Percentiles rank a stretch among this genome's conserved stretches.
Evolutionary conservation across 2,329 filamentous ascomycete genomes (phyloP).

Genomic region (Monilinia vaccinii-corymbosi): DNA sequence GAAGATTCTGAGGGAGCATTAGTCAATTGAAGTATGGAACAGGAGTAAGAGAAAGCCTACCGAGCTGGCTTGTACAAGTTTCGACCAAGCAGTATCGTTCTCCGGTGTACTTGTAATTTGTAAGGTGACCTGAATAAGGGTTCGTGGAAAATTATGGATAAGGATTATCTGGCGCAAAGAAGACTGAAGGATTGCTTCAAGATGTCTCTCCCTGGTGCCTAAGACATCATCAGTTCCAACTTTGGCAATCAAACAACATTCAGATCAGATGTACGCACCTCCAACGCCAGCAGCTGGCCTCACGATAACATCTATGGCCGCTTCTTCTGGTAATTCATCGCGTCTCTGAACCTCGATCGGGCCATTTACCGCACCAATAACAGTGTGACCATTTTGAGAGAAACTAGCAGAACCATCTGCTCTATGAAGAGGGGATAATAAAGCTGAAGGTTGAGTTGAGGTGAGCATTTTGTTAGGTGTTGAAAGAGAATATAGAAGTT

Average conservation of each 20-base stretch:
- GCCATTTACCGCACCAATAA: conserved; percentile 83
- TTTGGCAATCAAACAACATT: not conserved
- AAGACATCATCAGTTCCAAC: conserved; percentile 13
- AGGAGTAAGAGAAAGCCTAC: conserved; percentile 33
- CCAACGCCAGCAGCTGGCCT: conserved; percentile 78
- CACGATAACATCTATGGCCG: conserved; percentile 80
- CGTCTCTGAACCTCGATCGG: conserved; percentile 82
- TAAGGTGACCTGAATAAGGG: conserved; percentile 72
- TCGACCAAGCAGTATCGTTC: conserved; percentile 54
- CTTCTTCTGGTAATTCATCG: conserved; percentile 88
- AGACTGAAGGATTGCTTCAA: conserved; percentile 66
- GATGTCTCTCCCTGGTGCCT: conserved; percentile 67
- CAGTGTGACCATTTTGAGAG: conserved; percentile 64
- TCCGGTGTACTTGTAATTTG: conserved; percentile 64
- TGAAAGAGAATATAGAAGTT: not conserved
- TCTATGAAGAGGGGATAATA: conserved; percentile 52
- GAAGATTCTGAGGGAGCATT: conserved; percentile 51
- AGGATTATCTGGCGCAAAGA: conserved; percentile 68
- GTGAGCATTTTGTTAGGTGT: conserved; percentile 29
- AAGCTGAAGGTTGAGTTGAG: conserved; percentile 36
- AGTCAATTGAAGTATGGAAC: conserved; percentile 10
- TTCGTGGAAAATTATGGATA: conserved; percentile 65
- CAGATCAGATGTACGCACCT: conserved; percentile 40
- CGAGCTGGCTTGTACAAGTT: conserved; percentile 49
- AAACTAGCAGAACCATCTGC: conserved; percentile 76